Evolutionary conservation across 2,329 filamentous ascomycete genomes (phyloP), one percentile per base, ranked within the genome.

Genomic region (Colletotrichum sp.): DNA sequence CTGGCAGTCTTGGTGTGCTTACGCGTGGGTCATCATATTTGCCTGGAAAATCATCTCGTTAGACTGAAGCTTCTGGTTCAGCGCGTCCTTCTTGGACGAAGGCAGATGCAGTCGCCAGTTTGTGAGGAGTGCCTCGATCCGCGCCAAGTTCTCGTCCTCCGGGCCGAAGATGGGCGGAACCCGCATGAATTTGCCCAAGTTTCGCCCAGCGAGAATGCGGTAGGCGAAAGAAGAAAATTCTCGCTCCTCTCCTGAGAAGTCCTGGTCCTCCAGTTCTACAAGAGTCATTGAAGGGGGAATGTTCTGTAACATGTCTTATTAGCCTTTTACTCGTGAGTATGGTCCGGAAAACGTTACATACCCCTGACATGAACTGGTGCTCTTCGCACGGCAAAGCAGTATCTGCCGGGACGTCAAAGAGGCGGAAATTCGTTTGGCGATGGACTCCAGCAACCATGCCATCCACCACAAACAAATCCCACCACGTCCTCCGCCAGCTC

Each of bases 31-130:
- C 78, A 98, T 94, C 91, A 97, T 96, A 76, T 94, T 93, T 1
- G 94, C 95, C 81, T 97, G 95, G 84, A 98, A 98, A 83, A 98
- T 92, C 89, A 98, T 93, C 83, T 98, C 95, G 81, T 98, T 96
- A 13, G 96, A 87, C 67, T 91, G 89, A 36, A 94, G 93, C 77
- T 93, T 90, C 75, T 90, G 89, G 73, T 91, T 90, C 67, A 97
- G 86, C 18, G 94, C 87, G 74, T 94, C 90, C 69, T 88, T 88
- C 83, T 97, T 97, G 16, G 87, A 87, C 18, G 89, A 86, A 0
- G 96, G 95, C 1, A 98, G 86, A 78, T 97, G 93, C 62, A 96
- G 89, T 68, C 91, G 90, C 94, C 95, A 98, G 81, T 95, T 96
- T 16, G 88, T 89, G 54, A 91, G 83, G 5, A 89, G 83, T 1